A percentile compares a stretch with the other conserved stretches of the same genome.
Conservation (phyloP, 139 green algal genomes). For the Chlamydomonas sphaeroides region DNA sequence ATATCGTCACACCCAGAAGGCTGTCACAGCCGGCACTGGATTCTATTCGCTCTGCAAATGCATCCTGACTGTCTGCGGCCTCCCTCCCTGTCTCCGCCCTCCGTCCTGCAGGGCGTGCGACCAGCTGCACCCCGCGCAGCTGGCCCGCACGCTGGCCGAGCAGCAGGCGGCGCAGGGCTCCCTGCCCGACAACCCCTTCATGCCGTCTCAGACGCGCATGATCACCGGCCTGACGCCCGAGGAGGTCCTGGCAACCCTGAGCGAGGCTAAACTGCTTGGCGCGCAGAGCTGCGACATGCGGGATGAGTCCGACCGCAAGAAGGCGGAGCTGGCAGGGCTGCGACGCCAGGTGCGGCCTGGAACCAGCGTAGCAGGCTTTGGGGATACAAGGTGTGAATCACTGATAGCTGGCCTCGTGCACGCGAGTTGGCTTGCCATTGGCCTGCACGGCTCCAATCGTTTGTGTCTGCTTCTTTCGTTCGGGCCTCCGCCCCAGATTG, state of each 20-base stretch:
- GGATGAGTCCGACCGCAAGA: background rate
- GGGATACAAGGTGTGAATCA: no score
- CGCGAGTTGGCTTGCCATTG: no score
- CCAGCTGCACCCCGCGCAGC: constrained; percentile 24
- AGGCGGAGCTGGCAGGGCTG: constrained; percentile 14
- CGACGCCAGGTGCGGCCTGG: background rate
- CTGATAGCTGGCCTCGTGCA: no score
- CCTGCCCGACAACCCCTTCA: constrained; percentile 24
- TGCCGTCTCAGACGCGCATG: constrained; percentile 21
- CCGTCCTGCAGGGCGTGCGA: constrained; percentile 9
- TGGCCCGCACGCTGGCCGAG: background rate
- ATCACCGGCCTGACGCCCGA: constrained; percentile 13
- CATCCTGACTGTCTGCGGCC: no score
- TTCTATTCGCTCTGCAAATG: no score
- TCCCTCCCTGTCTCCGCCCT: background rate
- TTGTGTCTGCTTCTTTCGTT: no score
- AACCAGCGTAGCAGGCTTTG: background rate
- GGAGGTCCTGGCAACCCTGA: background rate
- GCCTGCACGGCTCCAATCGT: no score
- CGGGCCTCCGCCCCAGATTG: background rate
- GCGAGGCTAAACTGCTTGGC: background rate
- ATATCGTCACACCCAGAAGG: no score
- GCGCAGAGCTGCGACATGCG: constrained; percentile 2
- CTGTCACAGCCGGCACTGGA: no score
- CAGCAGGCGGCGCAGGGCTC: constrained; percentile 18